phyloP scores from a whole-genome alignment of 768 basidiomycete genomes.

The Termitomyces titanicus region DNA sequence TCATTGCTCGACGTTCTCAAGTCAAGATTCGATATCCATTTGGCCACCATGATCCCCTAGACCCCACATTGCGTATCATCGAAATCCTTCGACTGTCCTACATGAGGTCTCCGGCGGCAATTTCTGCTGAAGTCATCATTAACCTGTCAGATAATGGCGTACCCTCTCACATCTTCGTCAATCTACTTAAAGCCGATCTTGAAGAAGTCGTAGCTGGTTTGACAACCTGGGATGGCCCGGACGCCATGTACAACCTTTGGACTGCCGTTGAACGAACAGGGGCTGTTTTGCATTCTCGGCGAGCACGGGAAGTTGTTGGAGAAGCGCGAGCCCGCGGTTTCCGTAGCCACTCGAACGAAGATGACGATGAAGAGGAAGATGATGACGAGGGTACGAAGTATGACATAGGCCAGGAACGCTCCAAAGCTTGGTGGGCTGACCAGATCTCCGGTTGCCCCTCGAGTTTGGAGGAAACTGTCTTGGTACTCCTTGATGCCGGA shows the following conservation, averaged over 20 bases:
- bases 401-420: conserved; percentile 31
- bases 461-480: conserved; percentile 56
- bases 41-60: conserved; percentile 16
- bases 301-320: conserved; percentile 29
- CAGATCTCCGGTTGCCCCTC: conserved; percentile 61
- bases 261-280: conserved; percentile 31
- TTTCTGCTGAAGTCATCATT: conserved; percentile 57
- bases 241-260: conserved; percentile 42
- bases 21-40: conserved; percentile 41
- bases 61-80: conserved; percentile 43
- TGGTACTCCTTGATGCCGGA: conserved; percentile 55
- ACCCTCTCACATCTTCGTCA: conserved; percentile 32
- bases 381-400: conserved; percentile 33
- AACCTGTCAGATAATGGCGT: conserved; percentile 68
- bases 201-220: conserved; percentile 33
- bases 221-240: conserved; percentile 40
- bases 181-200: conserved; percentile 33
- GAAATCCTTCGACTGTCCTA: conserved; percentile 52
- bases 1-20: conserved; percentile 39
- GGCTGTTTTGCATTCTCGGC: conserved; percentile 30
- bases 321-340: conserved; percentile 44
- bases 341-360: conserved; percentile 33
- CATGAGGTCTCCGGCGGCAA: conserved; percentile 38
- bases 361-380: conserved; percentile 32
- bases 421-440: conserved; percentile 72